Conservation (phyloP, 441 rosid genomes). For the Jatropha multifida region DNA sequence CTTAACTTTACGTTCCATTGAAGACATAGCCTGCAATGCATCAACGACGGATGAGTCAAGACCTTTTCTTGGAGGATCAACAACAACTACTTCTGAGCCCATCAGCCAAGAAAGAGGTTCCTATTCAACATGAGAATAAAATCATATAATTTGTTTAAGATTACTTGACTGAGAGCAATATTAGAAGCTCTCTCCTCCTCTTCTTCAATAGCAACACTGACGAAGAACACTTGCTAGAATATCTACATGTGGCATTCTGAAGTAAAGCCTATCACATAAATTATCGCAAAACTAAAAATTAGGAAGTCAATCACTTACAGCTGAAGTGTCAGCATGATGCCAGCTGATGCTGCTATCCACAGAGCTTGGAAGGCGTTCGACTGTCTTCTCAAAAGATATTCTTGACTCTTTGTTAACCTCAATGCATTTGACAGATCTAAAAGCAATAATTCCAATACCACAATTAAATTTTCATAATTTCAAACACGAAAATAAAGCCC, state of each 20-base stretch:
- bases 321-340: conserved; percentile 86
- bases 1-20: conserved; percentile 46
- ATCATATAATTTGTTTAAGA: conserved; percentile 17
- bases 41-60: conserved; percentile 69
- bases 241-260: conserved; percentile 7
- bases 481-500: neutral
- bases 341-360: conserved; percentile 77
- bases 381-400: conserved; percentile 81
- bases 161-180: conserved; percentile 2
- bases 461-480: conserved; percentile 4
- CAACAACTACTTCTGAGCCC: conserved; percentile 83
- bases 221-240: conserved; percentile 1
- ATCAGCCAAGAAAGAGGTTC: conserved; percentile 86
- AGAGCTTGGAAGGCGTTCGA: conserved; percentile 70
- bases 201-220: neutral
- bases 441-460: conserved; percentile 18
- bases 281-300: conserved; percentile 10
- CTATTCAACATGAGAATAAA: conserved; percentile 39
- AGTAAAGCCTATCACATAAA: neutral
- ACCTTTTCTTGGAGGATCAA: conserved; percentile 98
- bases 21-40: conserved; percentile 56
- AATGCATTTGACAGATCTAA: conserved; percentile 83
- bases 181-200: neutral
- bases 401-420: conserved; percentile 93
- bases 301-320: conserved; percentile 35